phyloP scores from a whole-genome alignment of 2,329 filamentous ascomycete species.

The Botrytis pseudocinerea region DNA sequence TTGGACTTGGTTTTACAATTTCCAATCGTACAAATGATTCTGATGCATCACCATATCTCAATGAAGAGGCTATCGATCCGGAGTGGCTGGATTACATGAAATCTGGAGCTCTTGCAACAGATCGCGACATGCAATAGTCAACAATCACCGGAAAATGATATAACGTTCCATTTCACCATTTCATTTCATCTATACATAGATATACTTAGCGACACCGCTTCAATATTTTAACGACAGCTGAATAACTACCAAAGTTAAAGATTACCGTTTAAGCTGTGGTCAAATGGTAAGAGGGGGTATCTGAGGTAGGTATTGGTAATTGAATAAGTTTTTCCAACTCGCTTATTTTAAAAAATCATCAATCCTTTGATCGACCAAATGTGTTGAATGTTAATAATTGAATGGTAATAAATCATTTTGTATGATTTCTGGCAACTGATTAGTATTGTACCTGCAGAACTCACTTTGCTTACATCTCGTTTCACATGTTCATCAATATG shows the following conservation, averaged over 20 bases:
- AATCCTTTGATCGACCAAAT: not conserved
- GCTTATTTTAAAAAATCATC: not conserved
- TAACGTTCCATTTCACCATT: not conserved
- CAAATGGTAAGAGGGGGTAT: not conserved
- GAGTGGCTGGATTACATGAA: constrained; percentile 16
- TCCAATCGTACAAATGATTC: constrained; percentile 14
- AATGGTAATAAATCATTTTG: not conserved
- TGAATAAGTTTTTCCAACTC: not conserved
- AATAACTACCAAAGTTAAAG: not conserved
- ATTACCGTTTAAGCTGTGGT: not conserved
- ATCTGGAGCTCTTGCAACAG: not conserved
- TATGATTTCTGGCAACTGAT: not conserved
- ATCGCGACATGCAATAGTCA: not conserved
- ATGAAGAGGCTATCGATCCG: constrained; percentile 9
- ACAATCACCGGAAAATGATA: not conserved
- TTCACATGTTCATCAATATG: no score
- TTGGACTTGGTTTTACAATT: constrained; percentile 15
- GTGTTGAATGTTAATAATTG: not conserved
- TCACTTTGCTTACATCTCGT: not conserved
- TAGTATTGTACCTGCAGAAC: not conserved
- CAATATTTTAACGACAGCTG: no score
- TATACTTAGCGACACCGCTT: no score
- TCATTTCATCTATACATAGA: not conserved
- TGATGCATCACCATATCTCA: constrained; percentile 18
- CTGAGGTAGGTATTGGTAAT: no score